phyloP scores from a whole-genome alignment of 257 asterid genomes.

The Haberlea rhodopensis region DNA sequence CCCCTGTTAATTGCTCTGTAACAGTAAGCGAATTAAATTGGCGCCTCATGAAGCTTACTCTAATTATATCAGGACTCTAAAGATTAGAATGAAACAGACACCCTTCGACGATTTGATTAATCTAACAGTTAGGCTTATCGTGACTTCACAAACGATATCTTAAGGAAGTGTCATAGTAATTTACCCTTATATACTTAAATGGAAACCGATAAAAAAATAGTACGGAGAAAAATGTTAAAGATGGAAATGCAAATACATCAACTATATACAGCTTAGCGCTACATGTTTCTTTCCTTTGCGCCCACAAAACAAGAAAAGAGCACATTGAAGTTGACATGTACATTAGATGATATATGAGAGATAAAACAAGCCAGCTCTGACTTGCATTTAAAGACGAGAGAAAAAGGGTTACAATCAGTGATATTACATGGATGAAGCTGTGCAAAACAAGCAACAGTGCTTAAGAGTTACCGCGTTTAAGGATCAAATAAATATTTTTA shows the following conservation, averaged over 20 bases:
- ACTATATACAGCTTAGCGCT: neutral
- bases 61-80: neutral
- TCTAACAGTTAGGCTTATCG: neutral
- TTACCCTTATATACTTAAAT: neutral
- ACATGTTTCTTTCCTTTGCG: neutral
- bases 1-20: neutral
- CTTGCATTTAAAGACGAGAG: neutral
- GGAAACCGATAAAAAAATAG: neutral
- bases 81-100: neutral
- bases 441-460: neutral
- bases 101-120: neutral
- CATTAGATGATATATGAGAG: neutral
- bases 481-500: neutral
- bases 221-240: neutral
- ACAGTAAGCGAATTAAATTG: neutral
- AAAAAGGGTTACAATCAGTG: neutral
- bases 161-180: neutral
- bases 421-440: neutral
- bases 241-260: neutral
- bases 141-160: neutral
- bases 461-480: neutral
- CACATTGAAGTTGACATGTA: neutral
- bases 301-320: neutral
- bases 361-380: neutral
- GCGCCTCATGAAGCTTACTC: too few relatives aligned